phyloP scores from a whole-genome alignment of 495 filamentous ascomycete species.

The Penicillium desertorum region DNA sequence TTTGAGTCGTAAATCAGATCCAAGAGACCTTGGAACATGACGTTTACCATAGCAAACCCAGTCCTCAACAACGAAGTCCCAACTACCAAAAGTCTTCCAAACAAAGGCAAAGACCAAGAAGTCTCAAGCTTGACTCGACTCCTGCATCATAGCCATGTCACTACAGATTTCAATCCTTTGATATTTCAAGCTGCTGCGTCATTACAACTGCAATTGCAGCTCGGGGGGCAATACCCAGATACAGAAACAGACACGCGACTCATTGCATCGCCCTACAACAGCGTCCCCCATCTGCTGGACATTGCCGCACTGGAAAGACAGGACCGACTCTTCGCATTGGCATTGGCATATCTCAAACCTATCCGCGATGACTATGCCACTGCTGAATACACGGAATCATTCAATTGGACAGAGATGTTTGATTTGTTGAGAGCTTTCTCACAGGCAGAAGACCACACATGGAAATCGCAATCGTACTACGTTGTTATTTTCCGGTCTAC shows the following conservation, averaged over 20 bases:
- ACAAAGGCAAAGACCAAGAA: background rate
- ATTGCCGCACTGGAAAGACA: conserved; percentile 60
- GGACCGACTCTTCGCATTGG: conserved; percentile 67
- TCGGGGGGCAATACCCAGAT: conserved; percentile 10
- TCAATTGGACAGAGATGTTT: conserved; percentile 74
- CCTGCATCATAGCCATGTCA: conserved; percentile 35
- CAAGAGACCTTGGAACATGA: conserved; percentile 9
- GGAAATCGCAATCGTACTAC: conserved; percentile 69
- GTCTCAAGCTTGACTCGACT: conserved; percentile 12
- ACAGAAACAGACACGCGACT: conserved; percentile 38
- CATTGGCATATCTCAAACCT: conserved; percentile 61
- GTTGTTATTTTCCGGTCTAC: conserved; percentile 78
- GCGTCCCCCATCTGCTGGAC: conserved; percentile 66
- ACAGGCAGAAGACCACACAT: conserved; percentile 49
- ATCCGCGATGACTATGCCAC: conserved; percentile 72
- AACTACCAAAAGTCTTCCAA: background rate
- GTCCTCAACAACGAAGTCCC: conserved; percentile 1
- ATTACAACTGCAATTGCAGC: conserved; percentile 28
- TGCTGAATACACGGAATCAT: conserved; percentile 67
- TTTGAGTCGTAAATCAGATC: background rate
- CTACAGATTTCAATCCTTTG: conserved; percentile 35
- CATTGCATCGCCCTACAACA: conserved; percentile 72
- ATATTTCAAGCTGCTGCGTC: conserved; percentile 40
- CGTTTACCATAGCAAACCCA: conserved; percentile 9
- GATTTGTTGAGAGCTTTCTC: conserved; percentile 46